Conservation (phyloP, 495 filamentous ascomycete species). For the Amorphotheca resinae region DNA sequence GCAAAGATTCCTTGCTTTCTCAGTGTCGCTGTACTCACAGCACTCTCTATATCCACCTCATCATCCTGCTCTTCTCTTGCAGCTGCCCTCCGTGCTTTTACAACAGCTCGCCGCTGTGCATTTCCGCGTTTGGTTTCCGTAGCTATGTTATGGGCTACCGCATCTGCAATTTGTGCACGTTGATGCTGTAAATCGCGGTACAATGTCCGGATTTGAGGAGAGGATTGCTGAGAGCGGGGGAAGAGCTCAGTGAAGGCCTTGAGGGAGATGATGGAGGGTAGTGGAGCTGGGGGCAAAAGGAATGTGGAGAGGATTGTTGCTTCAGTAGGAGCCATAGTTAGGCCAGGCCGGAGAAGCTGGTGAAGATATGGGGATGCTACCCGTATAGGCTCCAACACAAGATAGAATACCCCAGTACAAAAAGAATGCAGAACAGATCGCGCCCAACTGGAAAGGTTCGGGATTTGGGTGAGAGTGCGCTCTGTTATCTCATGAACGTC, state of each 20-base stretch:
- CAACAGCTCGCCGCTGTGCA: constrained; percentile 47
- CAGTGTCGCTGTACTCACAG: constrained; percentile 31
- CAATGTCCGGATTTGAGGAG: constrained; percentile 59
- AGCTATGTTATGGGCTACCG: constrained; percentile 54
- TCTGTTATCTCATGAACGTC: too few relatives aligned
- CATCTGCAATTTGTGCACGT: constrained; percentile 54
- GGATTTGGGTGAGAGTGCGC: too few relatives aligned
- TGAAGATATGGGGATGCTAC: too few relatives aligned
- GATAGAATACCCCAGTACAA: too few relatives aligned
- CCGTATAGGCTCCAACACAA: too few relatives aligned
- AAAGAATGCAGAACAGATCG: too few relatives aligned
- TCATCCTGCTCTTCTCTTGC: constrained; percentile 46
- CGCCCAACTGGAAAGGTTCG: too few relatives aligned
- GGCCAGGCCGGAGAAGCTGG: neutral
- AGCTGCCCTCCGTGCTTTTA: constrained; percentile 37
- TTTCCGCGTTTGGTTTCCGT: constrained; percentile 51
- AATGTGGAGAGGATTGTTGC: constrained; percentile 62
- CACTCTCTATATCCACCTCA: constrained; percentile 57
- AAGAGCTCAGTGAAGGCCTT: constrained; percentile 67
- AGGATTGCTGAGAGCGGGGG: constrained; percentile 51
- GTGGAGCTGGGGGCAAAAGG: constrained; percentile 57
- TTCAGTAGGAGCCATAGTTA: constrained; percentile 57
- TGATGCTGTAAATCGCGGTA: constrained; percentile 69
- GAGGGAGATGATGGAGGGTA: constrained; percentile 58
- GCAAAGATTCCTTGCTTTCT: neutral